Percentiles rank a stretch among this genome's conserved stretches.
Evolutionary conservation across 1,139 yeast species (phyloP).

Genomic region (Blastobotrys raffinosifermentans): DNA sequence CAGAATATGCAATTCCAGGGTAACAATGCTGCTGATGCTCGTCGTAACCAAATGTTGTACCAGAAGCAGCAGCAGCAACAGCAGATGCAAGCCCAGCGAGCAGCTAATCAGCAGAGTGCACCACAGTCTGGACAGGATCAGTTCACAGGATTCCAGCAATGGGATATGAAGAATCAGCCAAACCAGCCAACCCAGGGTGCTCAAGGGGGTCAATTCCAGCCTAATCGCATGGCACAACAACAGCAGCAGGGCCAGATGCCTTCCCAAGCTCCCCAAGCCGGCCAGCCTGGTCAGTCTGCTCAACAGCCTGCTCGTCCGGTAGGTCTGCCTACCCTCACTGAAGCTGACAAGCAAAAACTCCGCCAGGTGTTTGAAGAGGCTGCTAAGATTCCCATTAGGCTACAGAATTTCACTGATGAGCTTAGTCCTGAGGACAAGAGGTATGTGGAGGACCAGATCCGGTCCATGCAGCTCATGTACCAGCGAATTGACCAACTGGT

Average conservation of each 20-base stretch:
- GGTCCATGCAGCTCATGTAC: constrained; percentile 55
- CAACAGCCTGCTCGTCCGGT: constrained; percentile 12
- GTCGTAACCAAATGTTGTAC: constrained; percentile 5
- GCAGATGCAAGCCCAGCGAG: constrained; percentile 10
- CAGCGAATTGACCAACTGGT: constrained; percentile 68
- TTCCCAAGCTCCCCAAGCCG: constrained; percentile 22
- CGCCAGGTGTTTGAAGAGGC: constrained; percentile 65
- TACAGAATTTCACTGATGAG: constrained; percentile 58
- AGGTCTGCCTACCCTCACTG: constrained; percentile 25
- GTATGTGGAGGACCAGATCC: constrained; percentile 53
- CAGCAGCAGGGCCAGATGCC: constrained; percentile 18
- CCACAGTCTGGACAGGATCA: background rate
- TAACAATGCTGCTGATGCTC: constrained; percentile 8
- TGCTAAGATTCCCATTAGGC: constrained; percentile 55
- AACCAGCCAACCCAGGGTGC: constrained; percentile 6
- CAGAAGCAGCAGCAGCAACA: constrained; percentile 14
- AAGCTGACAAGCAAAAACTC: constrained; percentile 49
- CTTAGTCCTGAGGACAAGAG: constrained; percentile 60
- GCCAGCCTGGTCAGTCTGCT: constrained; percentile 16
- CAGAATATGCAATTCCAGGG: constrained; percentile 12
- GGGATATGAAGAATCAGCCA: constrained; percentile 11
- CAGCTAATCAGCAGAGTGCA: constrained; percentile 2
- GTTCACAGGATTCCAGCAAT: constrained; percentile 11
- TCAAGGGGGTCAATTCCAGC: background rate
- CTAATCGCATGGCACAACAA: constrained; percentile 12